Percentiles rank a stretch among this genome's conserved stretches.
Conservation (phyloP, 257 asterid species). For the Solanum clarkiae region DNA sequence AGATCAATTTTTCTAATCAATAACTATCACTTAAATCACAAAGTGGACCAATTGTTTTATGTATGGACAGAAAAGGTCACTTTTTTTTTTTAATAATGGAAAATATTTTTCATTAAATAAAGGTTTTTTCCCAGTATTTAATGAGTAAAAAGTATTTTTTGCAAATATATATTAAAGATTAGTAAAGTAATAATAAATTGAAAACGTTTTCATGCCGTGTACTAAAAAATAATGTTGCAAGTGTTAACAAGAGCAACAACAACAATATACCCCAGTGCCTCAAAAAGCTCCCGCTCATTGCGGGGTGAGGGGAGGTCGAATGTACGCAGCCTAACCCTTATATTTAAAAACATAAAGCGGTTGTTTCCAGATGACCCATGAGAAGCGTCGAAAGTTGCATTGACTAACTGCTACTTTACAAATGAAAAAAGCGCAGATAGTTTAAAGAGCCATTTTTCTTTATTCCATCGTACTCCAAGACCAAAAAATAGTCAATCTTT, state of each 20-base stretch:
- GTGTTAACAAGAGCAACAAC: background rate
- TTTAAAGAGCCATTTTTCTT: no score
- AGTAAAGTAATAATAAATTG: background rate
- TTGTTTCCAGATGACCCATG: no score
- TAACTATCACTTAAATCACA: background rate
- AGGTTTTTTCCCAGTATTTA: background rate
- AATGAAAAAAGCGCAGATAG: no score
- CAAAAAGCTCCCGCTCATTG: no score
- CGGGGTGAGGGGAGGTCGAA: no score
- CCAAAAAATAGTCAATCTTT: no score
- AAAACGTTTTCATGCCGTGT: background rate
- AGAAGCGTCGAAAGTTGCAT: no score
- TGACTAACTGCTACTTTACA: no score
- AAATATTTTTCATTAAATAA: background rate
- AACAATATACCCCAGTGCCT: no score
- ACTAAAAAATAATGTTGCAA: background rate
- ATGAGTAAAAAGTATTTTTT: background rate
- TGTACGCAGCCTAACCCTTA: no score
- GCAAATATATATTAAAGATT: background rate
- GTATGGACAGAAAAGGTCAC: background rate
- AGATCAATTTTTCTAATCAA: background rate
- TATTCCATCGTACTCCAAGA: no score
- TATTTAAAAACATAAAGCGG: no score
- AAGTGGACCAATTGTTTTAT: background rate
- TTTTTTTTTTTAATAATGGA: background rate